phyloP scores from a whole-genome alignment of 495 filamentous ascomycete genomes.

The Chaetomium tenue region DNA sequence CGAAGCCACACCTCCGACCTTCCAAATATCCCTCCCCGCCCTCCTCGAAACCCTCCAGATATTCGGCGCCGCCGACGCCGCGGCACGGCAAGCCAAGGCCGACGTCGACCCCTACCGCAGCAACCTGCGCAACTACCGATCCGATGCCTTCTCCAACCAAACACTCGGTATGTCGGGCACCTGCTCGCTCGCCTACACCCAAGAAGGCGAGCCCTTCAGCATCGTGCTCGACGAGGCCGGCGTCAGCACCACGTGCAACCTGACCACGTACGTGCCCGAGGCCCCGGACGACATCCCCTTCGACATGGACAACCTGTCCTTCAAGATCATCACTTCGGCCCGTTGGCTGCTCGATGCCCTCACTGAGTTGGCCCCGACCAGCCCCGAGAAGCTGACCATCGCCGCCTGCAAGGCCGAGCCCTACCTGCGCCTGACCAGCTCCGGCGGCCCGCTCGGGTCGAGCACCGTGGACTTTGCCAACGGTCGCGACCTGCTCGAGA shows the following conservation, averaged over 20 bases:
- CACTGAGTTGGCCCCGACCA: constrained; percentile 72
- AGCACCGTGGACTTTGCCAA: constrained; percentile 81
- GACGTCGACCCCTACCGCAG: constrained; percentile 52
- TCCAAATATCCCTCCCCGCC: constrained; percentile 81
- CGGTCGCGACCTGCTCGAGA: constrained; percentile 70
- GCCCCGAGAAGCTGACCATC: constrained; percentile 59
- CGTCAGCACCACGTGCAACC: constrained; percentile 86
- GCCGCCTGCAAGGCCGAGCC: constrained; percentile 63
- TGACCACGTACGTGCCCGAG: constrained; percentile 83
- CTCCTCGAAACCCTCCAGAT: constrained; percentile 94
- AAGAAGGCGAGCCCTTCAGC: constrained; percentile 70
- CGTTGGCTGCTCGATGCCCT: constrained; percentile 82
- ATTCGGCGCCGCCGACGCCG: constrained; percentile 73
- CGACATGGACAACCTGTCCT: constrained; percentile 69
- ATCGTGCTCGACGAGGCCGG: constrained; percentile 78
- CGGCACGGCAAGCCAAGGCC: constrained; percentile 51
- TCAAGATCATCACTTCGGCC: constrained; percentile 93
- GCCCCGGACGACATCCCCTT: constrained; percentile 74
- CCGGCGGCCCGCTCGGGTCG: constrained; percentile 68
- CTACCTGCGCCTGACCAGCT: constrained; percentile 69
- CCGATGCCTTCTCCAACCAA: constrained; percentile 72
- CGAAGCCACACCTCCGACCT: constrained; percentile 49
- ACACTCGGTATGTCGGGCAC: constrained; percentile 74
- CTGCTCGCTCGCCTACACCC: constrained; percentile 74
- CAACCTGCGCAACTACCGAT: constrained; percentile 55